Percentiles rank a stretch among this genome's conserved stretches.
These are phyloP conservation scores for Ramularia endophylla DNA, from an alignment of 2,329 filamentous ascomycete species.

Conservation along the genomic window DNA sequence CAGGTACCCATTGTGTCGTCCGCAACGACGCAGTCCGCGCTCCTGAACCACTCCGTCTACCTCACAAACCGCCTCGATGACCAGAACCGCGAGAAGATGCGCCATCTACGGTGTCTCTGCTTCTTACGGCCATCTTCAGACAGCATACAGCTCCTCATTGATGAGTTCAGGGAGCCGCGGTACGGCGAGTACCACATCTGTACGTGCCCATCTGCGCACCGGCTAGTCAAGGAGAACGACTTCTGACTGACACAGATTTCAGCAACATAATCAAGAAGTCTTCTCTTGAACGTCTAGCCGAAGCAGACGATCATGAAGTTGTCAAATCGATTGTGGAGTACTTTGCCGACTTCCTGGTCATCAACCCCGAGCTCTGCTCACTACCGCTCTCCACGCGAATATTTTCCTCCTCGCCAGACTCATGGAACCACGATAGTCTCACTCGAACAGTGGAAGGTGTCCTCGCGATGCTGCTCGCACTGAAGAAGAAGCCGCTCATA, in stretches of 20 bases:
- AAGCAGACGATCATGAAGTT: constrained; percentile 96
- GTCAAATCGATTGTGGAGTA: constrained; percentile 92
- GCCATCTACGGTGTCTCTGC: constrained; percentile 87
- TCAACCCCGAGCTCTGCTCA: constrained; percentile 74
- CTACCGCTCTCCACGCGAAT: constrained; percentile 26
- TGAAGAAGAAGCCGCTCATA: constrained; percentile 96
- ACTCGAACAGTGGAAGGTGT: constrained; percentile 83
- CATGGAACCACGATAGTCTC: constrained; percentile 85
- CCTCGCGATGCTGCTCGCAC: constrained; percentile 72
- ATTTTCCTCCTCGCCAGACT: constrained; percentile 54
- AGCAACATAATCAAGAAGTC: constrained; percentile 98
- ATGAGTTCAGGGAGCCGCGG: constrained; percentile 91
- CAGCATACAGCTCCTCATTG: constrained; percentile 87
- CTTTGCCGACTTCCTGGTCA: constrained; percentile 91
- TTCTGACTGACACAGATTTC: constrained; percentile 56
- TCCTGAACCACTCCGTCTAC: constrained; percentile 95
- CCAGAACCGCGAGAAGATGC: constrained; percentile 87
- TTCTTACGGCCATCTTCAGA: constrained; percentile 89
- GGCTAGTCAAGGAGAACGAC: constrained; percentile 15
- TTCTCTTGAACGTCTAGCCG: constrained; percentile 83
- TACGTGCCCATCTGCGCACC: constrained; percentile 27
- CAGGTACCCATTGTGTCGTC: constrained; percentile 86
- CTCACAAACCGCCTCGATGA: constrained; percentile 96
- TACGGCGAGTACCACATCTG: constrained; percentile 96
- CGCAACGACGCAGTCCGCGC: constrained; percentile 87